phyloP scores from a whole-genome alignment of 2,329 filamentous ascomycete genomes.

The Sphaerulina musiva region DNA sequence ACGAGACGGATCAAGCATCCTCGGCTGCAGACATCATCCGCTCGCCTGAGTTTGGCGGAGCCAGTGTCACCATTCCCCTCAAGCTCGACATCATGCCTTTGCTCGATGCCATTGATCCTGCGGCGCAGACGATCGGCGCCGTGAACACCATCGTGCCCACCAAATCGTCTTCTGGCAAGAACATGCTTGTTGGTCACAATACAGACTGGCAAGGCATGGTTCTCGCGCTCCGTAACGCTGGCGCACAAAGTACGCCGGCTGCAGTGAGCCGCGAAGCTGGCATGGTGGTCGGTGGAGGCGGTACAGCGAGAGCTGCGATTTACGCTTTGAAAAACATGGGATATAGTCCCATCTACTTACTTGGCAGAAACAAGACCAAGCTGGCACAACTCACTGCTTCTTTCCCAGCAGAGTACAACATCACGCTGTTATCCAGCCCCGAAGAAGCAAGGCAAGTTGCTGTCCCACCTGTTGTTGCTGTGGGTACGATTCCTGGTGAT shows the following conservation, averaged over 20 bases:
- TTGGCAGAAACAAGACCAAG: conserved; percentile 68
- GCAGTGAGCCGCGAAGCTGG: conserved; percentile 47
- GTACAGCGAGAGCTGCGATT: conserved; percentile 84
- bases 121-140: conserved; percentile 78
- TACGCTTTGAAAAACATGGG: conserved; percentile 79
- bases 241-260: conserved; percentile 43
- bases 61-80: conserved; percentile 90
- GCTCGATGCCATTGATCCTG: conserved; percentile 71
- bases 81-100: conserved; percentile 81
- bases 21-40: conserved; percentile 62
- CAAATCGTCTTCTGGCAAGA: conserved; percentile 36
- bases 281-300: conserved; percentile 83
- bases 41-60: conserved; percentile 74
- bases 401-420: conserved; percentile 68
- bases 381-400: conserved; percentile 60
- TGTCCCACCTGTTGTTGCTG: conserved; percentile 60
- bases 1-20: conserved; percentile 63
- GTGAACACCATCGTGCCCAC: conserved; percentile 83
- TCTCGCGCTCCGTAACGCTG: conserved; percentile 64
- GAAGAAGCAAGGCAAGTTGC: conserved; percentile 46
- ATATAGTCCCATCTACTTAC: conserved; percentile 78
- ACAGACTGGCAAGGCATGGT: conserved; percentile 96
- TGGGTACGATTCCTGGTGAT: conserved; percentile 88
- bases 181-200: conserved; percentile 70
- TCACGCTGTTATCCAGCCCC: conserved; percentile 55